These are phyloP conservation scores for Angomonas desouzai DNA, from an alignment of 208 protist genomes.

Conservation along the genomic window DNA sequence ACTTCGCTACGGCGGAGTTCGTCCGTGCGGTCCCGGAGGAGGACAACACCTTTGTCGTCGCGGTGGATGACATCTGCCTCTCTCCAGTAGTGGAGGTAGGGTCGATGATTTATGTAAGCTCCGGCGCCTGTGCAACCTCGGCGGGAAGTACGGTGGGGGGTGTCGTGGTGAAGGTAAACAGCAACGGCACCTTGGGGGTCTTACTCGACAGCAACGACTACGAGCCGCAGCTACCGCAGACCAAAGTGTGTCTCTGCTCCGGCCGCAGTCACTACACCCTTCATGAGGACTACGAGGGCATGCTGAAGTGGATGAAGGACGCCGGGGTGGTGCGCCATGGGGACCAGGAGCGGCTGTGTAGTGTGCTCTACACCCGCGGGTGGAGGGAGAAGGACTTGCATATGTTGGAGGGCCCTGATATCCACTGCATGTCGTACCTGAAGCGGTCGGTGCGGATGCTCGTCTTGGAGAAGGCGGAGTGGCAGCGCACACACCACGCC, in stretches of 20 bases:
- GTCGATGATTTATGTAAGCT: conserved; percentile 60
- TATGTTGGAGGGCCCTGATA: conserved; percentile 34
- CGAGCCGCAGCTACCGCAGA: conserved; percentile 50
- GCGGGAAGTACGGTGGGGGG: conserved; percentile 52
- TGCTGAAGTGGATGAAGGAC: conserved; percentile 53
- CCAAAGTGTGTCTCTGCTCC: conserved; percentile 53
- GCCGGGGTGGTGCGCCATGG: conserved; percentile 43
- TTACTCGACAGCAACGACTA: conserved; percentile 83
- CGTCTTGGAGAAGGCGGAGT: conserved; percentile 65
- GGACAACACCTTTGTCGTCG: conserved; percentile 45
- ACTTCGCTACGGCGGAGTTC: conserved; percentile 60
- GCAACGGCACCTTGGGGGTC: conserved; percentile 80
- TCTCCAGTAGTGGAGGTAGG: conserved; percentile 78
- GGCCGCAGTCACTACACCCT: conserved; percentile 58
- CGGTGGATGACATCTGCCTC: conserved; percentile 58
- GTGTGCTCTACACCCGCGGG: conserved; percentile 51
- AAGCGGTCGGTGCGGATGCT: conserved; percentile 43
- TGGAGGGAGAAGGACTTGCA: conserved; percentile 58
- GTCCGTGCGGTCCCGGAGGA: conserved; percentile 43
- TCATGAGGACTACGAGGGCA: conserved; percentile 25
- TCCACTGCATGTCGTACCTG: conserved; percentile 52
- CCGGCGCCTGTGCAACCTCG: conserved; percentile 26
- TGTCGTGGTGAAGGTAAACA: conserved; percentile 73
- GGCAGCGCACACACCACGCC: conserved; percentile 50
- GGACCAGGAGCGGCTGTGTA: conserved; percentile 43